These are phyloP conservation scores for Beauveria varroae DNA, from an alignment of 2,329 filamentous ascomycete genomes.

Conservation along the genomic window DNA sequence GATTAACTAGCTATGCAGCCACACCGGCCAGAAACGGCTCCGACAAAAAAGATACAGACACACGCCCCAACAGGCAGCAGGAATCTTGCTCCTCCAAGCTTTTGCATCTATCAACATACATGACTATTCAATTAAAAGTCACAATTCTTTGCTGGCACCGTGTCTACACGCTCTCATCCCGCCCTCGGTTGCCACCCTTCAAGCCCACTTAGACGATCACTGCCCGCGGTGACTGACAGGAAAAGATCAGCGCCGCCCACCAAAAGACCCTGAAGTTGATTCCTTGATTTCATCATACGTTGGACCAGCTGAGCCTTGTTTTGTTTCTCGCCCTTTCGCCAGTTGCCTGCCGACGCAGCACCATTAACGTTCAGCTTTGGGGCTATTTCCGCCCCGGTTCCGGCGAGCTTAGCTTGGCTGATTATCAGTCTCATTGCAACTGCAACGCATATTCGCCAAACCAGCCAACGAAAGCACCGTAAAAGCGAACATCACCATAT, in stretches of 20 bases:
- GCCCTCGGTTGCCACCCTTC: background rate
- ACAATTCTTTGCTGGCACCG: background rate
- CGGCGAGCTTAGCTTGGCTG: background rate
- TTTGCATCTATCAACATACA: background rate
- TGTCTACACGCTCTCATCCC: background rate
- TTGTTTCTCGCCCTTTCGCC: background rate
- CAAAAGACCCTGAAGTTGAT: slow-evolving; percentile 5
- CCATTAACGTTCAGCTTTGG: slow-evolving; percentile 1
- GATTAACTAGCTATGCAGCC: slow-evolving; percentile 5
- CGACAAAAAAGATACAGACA: background rate
- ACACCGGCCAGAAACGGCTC: slow-evolving; percentile 5
- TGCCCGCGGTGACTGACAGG: background rate
- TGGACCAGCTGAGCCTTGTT: background rate
- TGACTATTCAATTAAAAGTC: background rate
- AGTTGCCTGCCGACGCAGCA: background rate
- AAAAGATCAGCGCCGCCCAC: slow-evolving; percentile 7
- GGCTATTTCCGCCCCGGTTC: background rate
- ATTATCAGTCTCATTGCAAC: background rate
- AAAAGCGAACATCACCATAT: background rate
- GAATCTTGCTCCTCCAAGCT: background rate
- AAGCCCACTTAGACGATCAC: slow-evolving; percentile 9
- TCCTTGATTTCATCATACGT: slow-evolving; percentile 1
- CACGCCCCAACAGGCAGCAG: background rate
- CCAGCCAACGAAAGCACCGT: background rate
- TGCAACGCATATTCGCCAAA: background rate